These are phyloP conservation scores for Dissophora ornata DNA, from an alignment of 192 early-diverging fungal genomes.

Conservation along the genomic window DNA sequence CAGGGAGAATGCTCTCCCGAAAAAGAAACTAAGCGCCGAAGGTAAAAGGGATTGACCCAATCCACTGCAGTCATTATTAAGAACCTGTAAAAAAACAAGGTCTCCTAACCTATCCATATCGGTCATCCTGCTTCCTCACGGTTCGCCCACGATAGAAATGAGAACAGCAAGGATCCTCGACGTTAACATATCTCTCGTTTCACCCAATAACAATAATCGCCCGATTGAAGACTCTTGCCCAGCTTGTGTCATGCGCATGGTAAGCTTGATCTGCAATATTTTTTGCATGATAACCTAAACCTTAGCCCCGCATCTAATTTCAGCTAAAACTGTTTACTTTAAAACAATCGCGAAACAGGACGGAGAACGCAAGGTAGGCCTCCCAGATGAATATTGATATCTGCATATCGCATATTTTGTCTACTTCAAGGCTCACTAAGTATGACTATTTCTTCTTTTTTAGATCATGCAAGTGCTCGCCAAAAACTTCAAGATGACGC, in stretches of 20 bases:
- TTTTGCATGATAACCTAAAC: too few relatives aligned
- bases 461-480: conserved; percentile 51
- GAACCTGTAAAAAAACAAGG: too few relatives aligned
- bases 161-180: conserved; percentile 39
- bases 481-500: conserved; percentile 51
- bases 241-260: conserved; percentile 52
- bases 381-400: too few relatives aligned
- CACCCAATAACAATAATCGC: conserved; percentile 42
- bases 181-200: conserved; percentile 34
- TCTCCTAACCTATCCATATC: neutral
- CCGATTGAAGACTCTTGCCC: conserved; percentile 48
- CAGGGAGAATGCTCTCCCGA: conserved; percentile 34
- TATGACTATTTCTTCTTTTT: too few relatives aligned
- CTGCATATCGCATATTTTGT: too few relatives aligned
- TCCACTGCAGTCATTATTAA: neutral
- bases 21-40: conserved; percentile 42
- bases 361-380: conserved; percentile 37
- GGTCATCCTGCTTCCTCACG: too few relatives aligned
- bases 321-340: too few relatives aligned
- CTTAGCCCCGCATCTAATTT: too few relatives aligned
- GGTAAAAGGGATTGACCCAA: neutral
- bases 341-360: too few relatives aligned
- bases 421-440: too few relatives aligned
- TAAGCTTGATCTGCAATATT: too few relatives aligned
- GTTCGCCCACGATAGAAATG: conserved; percentile 23